Base-by-base conservation (phyloP, 352 stramenopile genomes). In the Globisporangium radiosum region DNA sequence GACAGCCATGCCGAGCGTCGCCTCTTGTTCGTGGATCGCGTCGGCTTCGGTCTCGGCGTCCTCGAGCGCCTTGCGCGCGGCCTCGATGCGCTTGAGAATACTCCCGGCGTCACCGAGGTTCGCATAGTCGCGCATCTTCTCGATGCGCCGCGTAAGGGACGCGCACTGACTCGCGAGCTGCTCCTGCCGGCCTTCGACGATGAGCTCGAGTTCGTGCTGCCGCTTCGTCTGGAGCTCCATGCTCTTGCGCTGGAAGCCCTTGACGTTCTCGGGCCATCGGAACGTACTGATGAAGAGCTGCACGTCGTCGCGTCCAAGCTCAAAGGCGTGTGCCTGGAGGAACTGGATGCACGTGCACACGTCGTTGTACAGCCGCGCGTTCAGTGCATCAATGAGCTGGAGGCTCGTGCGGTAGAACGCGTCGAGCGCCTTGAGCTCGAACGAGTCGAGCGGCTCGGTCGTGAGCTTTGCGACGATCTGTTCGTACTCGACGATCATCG, bases 201-300 rank as follows among this genome's bases (percentile, higher is more conserved):
- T 90, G 6, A 95, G 66, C 56, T 97, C 88, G 40, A 97, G 59
- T 57, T 97, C 89, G 57, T 89, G 77, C 64, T 97, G 92, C 0
- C 92, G 75, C 56, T 90, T 93, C 33, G 81, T 87, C 63, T 97
- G 90, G 4, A 96, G 73, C 66, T 98, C 91, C 49, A 95, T 88
- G 62, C 84, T 94, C 65, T 93, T 92, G n/a, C 85, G 68, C 54
- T 97, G 87, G 68, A 96, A 97, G 0, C 78, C 76, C 66, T 95
- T 96, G 52, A 97, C 87, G 40, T 88, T 94, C 56, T 94, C 83
- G 7, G 92, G 91, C 92, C 91, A 98, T 7, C 85, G 75, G 61
- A 92, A 96, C 10, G 87, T 94, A 25, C 77, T 94, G 60, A 95
- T 91, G 57, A 97, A 94, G 25, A 95, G 72, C 62, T 96, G 83